Percentiles rank a stretch among this genome's conserved stretches.
phyloP scores from a whole-genome alignment of 2,329 filamentous ascomycete species.

The Fonsecaea erecta region DNA sequence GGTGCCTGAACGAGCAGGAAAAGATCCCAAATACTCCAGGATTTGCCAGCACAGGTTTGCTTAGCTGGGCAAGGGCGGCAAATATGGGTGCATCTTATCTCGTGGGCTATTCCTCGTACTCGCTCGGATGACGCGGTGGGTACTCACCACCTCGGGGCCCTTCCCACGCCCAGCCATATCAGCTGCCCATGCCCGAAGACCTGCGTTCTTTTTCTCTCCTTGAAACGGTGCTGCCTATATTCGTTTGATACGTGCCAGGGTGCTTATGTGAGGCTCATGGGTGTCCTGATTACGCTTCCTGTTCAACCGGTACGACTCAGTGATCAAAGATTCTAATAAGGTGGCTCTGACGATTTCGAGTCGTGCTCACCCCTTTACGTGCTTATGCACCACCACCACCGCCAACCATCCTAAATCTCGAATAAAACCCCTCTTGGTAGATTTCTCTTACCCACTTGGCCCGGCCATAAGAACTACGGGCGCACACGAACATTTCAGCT shows the following conservation, averaged over 20 bases:
- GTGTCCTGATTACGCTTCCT: conserved; percentile 1
- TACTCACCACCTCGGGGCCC: neutral
- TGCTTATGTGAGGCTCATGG: conserved; percentile 15
- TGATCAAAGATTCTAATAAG: conserved; percentile 3
- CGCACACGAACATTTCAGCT: neutral
- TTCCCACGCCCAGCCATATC: conserved; percentile 21
- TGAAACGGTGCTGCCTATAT: conserved; percentile 15
- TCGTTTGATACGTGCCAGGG: neutral
- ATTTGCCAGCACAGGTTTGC: conserved; percentile 9
- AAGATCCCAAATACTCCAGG: conserved; percentile 1
- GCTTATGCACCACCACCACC: conserved; percentile 19
- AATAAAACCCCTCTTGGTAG: conserved; percentile 5
- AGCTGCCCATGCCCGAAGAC: conserved; percentile 15
- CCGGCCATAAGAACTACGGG: conserved; percentile 10
- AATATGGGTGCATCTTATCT: conserved; percentile 12
- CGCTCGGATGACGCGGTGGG: conserved; percentile 25
- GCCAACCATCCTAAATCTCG: neutral
- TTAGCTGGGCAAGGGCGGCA: conserved; percentile 17
- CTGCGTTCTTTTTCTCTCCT: neutral
- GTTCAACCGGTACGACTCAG: neutral
- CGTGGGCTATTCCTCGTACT: conserved; percentile 11
- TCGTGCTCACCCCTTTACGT: conserved; percentile 12
- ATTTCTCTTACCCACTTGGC: conserved; percentile 6
- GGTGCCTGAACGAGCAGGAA: conserved; percentile 1
- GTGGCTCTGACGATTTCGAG: neutral